phyloP scores from a whole-genome alignment of 1,284 basidiomycete species.

The Ceratobasidium sp. region DNA sequence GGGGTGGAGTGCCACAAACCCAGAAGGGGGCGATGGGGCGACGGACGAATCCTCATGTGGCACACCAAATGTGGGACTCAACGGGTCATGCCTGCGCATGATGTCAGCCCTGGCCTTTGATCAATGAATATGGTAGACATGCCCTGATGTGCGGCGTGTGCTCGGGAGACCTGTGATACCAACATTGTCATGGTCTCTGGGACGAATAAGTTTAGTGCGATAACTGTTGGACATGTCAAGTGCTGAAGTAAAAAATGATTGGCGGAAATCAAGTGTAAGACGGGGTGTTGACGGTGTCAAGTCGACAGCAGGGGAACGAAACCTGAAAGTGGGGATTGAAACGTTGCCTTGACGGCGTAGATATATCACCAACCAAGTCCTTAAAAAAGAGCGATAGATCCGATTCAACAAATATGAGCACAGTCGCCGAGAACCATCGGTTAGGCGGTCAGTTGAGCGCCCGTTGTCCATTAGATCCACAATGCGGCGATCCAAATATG shows the following conservation, averaged over 20 bases:
- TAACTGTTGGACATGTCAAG: background rate
- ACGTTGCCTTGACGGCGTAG: no score
- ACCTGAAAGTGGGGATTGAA: no score
- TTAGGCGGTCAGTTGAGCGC: background rate
- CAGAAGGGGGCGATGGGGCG: background rate
- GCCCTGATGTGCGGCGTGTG: background rate
- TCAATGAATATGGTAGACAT: background rate
- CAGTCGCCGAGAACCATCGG: background rate
- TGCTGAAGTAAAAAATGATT: background rate
- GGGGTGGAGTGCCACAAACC: constrained; percentile 4
- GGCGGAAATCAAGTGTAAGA: background rate
- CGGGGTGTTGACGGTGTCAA: no score
- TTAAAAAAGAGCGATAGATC: background rate
- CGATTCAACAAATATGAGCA: background rate
- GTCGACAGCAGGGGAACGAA: no score
- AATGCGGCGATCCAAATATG: background rate
- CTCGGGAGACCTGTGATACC: background rate
- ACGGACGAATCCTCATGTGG: background rate
- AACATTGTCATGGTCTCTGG: background rate
- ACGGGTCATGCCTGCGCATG: background rate
- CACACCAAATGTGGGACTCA: background rate
- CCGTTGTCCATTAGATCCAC: background rate
- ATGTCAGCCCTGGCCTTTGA: no score
- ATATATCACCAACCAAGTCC: no score
- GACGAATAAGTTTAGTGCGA: background rate